phyloP scores from a whole-genome alignment of 2,329 filamentous ascomycete species.

The Akanthomyces muscarius region DNA sequence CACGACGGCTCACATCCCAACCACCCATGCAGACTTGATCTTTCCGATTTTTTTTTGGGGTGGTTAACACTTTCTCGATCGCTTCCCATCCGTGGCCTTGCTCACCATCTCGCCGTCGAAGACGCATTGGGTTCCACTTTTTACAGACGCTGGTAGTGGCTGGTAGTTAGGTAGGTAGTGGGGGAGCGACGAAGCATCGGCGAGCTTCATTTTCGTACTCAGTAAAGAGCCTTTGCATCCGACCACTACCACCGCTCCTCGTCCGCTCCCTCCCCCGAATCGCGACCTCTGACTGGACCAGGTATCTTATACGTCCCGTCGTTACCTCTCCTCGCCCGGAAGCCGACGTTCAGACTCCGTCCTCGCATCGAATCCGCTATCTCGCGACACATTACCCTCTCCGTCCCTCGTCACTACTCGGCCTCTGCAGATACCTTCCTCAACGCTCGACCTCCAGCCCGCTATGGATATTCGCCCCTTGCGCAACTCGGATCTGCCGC shows the following conservation, averaged over 20 bases:
- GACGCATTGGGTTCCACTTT: constrained; percentile 60
- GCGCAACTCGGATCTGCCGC: constrained; percentile 75
- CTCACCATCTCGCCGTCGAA: constrained; percentile 36
- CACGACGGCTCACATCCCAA: not conserved
- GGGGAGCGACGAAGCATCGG: not conserved
- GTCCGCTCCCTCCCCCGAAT: not conserved
- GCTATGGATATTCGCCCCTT: constrained; percentile 89
- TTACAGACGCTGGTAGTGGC: not conserved
- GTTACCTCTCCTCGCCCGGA: not conserved
- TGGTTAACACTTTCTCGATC: not conserved
- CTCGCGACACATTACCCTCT: constrained; percentile 2
- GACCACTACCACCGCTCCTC: not conserved
- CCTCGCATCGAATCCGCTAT: not conserved
- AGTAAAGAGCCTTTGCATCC: not conserved
- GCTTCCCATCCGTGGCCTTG: not conserved
- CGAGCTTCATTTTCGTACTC: constrained; percentile 4
- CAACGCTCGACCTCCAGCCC: not conserved
- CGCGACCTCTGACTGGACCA: not conserved
- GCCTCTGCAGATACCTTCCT: not conserved
- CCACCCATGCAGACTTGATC: not conserved
- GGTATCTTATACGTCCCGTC: not conserved
- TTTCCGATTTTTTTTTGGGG: not conserved
- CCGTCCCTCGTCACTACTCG: not conserved
- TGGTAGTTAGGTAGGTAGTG: not conserved
- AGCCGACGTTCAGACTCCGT: not conserved